Evolutionary conservation across 1,284 basidiomycete species (phyloP), one percentile per base, ranked within the genome.

Genomic region (Agaricales sp.): DNA sequence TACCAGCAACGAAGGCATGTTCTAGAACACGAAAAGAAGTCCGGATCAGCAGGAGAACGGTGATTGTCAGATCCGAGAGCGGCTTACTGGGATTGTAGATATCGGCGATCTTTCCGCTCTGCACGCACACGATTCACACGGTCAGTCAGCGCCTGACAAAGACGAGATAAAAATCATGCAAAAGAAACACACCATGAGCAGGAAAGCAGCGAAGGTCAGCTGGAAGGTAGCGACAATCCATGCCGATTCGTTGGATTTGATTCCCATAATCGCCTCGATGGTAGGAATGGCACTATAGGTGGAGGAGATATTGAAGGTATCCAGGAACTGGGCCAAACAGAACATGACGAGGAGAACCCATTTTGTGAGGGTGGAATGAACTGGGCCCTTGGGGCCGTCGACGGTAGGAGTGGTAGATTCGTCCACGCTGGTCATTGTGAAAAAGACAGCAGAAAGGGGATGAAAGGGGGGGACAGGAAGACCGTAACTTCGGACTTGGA

Each of bases 141-240:
- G 13, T 22, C 24, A 45, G 30, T 35, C 30, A 41, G 16, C 4
- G 16, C 16, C 25, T 21, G 16, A 44, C 19, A 26, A 44, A 39
- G 2, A 48, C 12, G 24, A 19, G n/a, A 18, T 46, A 18, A 21
- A 35, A 41, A 43, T 20, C 3, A 25, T 41, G 4, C 39, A 41
- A 19, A 37, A 3, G 48, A 41, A 18, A 59, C 59, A 13, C 53
- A 63, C 63, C 18, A 59, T 46, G 26, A 62, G 58, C 8, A 63
- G 56, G 35, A 68, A 62, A 13, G 66, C 55, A 3, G 67, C 63
- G 52, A 66, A 69, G 1, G 67, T 69, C 23, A 69, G 54, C 49
- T 65, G 61, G 54, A 63, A 69, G 4, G 61, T 64, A 51, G 63
- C 62, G 21, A 66, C 55, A 18, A 68, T 39, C 67, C 67, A 69